Percentiles rank a stretch among this genome's conserved stretches.
Conservation (phyloP, 73 alveolate genomes). For the Tetrahymena thermophila region DNA sequence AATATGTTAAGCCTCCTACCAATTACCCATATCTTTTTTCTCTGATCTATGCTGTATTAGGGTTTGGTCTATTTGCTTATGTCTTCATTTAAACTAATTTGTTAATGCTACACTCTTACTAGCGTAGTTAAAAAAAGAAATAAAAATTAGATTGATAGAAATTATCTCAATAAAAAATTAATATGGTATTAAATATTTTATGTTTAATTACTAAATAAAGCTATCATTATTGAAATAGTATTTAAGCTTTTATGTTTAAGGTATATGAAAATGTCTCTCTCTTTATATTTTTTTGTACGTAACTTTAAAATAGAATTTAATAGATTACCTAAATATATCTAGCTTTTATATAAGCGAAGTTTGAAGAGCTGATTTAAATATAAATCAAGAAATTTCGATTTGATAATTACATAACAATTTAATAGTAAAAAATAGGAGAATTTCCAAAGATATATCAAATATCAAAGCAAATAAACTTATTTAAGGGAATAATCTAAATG, state of each 20-base stretch:
- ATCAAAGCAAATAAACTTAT: neutral
- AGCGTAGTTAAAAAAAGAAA: neutral
- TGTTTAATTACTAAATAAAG: neutral
- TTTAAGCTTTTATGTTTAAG: neutral
- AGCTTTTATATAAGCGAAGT: neutral
- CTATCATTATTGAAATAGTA: neutral
- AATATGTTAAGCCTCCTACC: neutral
- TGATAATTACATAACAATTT: neutral
- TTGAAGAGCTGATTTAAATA: neutral
- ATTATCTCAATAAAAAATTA: neutral
- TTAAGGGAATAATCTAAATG: neutral
- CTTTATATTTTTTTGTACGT: no score
- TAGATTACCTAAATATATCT: neutral
- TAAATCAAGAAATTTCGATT: neutral
- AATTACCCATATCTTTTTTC: neutral
- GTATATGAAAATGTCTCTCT: neutral
- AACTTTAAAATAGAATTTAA: neutral
- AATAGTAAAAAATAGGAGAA: neutral
- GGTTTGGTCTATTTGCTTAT: neutral
- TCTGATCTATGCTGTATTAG: neutral
- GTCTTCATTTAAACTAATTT: neutral
- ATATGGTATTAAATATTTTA: neutral
- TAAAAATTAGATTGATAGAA: neutral
- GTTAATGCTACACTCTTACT: neutral
- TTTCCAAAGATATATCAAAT: neutral